Percentiles rank a stretch among this genome's conserved stretches.
These are phyloP conservation scores for Hanseniaspora singularis DNA, from an alignment of 805 yeast species.

Conservation along the genomic window DNA sequence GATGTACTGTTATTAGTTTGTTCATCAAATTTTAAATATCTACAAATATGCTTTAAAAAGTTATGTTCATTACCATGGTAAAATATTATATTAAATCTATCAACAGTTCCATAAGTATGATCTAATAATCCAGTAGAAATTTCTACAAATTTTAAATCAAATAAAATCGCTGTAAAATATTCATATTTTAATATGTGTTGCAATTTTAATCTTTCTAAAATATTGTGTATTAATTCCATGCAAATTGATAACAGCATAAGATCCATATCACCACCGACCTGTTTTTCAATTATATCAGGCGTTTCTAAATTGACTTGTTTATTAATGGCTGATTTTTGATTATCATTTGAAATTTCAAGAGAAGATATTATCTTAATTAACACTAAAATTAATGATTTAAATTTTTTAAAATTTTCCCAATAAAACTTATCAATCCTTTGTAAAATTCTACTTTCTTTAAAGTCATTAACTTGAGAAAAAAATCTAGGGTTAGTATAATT, in stretches of 20 bases:
- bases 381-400: slow-evolving; percentile 55
- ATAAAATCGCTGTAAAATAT: slow-evolving; percentile 55
- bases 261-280: slow-evolving; percentile 39
- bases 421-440: slow-evolving; percentile 52
- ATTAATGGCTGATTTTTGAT: no score
- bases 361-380: slow-evolving; percentile 47
- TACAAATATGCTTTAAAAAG: slow-evolving; percentile 26
- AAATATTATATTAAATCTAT: slow-evolving; percentile 27
- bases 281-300: slow-evolving; percentile 17
- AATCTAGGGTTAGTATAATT: background rate
- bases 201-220: slow-evolving; percentile 67
- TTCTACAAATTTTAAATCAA: slow-evolving; percentile 52
- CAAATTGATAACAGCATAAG: slow-evolving; percentile 47
- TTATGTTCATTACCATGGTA: slow-evolving; percentile 19
- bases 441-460: slow-evolving; percentile 23
- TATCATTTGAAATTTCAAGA: slow-evolving; percentile 17
- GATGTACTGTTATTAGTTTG: no score
- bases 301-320: no score
- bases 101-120: slow-evolving; percentile 22
- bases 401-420: slow-evolving; percentile 36
- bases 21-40: no score
- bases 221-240: slow-evolving; percentile 38
- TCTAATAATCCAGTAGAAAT: slow-evolving; percentile 23
- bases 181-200: slow-evolving; percentile 73
- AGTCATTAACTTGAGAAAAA: slow-evolving; percentile 16